A percentile compares a stretch with the other conserved stretches of the same genome.
These are phyloP conservation scores for Boletus rubroflammeus DNA, from an alignment of 768 basidiomycete species.

Conservation along the genomic window DNA sequence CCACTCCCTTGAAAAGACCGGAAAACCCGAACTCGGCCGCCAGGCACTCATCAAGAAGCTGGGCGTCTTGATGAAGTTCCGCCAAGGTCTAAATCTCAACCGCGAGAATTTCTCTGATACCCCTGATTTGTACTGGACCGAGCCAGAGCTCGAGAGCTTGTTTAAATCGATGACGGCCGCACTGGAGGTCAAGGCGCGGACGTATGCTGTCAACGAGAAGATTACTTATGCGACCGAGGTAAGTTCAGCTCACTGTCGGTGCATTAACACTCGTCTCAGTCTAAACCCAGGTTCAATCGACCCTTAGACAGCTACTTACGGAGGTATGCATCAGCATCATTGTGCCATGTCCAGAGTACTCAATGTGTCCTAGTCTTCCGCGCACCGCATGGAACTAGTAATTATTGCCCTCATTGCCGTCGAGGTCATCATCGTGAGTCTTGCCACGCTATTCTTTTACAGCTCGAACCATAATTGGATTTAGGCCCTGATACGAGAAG, in stretches of 20 bases:
- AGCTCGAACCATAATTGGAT: neutral
- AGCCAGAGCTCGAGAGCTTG: conserved; percentile 84
- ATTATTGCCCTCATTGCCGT: conserved; percentile 94
- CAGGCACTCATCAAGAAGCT: conserved; percentile 87
- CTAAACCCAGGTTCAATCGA: conserved; percentile 66
- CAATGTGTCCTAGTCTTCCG: conserved; percentile 59
- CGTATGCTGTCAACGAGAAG: conserved; percentile 83
- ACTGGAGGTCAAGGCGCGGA: conserved; percentile 80
- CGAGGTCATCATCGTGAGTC: conserved; percentile 83
- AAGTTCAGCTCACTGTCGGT: neutral
- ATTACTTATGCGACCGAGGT: conserved; percentile 87
- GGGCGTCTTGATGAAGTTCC: conserved; percentile 86
- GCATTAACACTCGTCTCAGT: neutral
- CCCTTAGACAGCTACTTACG: conserved; percentile 82
- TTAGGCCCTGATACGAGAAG: conserved; percentile 73
- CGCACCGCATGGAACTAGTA: conserved; percentile 91
- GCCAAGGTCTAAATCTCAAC: conserved; percentile 89
- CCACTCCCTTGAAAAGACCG: conserved; percentile 68
- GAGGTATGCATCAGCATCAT: conserved; percentile 44
- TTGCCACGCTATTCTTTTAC: neutral
- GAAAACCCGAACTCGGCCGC: conserved; percentile 78
- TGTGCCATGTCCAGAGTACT: neutral
- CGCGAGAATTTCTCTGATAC: conserved; percentile 85
- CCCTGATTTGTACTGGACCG: conserved; percentile 93
- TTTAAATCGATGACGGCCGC: conserved; percentile 85